These are phyloP conservation scores for Solanum neorickii DNA, from an alignment of 257 asterid species.

Conservation along the genomic window DNA sequence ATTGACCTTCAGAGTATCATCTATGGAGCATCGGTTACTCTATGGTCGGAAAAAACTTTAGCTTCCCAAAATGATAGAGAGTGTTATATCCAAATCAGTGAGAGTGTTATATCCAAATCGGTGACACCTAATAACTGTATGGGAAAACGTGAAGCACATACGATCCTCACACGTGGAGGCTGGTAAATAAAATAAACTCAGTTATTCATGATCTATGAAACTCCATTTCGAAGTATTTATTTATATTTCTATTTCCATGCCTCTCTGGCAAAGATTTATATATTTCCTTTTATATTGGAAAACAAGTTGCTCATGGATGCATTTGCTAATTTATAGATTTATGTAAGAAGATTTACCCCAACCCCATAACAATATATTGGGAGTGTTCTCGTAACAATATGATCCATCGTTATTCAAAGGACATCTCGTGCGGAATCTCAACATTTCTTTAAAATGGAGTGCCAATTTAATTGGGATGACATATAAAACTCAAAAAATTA, in stretches of 20 bases:
- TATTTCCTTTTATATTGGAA: too few species aligned
- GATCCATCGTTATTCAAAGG: background rate
- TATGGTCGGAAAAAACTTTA: conserved; percentile 36
- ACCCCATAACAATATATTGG: background rate
- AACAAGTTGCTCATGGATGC: too few species aligned
- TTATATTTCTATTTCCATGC: too few species aligned
- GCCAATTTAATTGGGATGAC: too few species aligned
- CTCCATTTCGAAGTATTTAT: background rate
- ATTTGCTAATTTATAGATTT: too few species aligned
- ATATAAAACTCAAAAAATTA: too few species aligned
- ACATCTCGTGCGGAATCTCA: background rate
- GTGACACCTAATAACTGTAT: conserved; percentile 39
- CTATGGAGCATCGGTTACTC: too few species aligned
- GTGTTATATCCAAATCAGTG: conserved; percentile 13
- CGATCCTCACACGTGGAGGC: too few species aligned
- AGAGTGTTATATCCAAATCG: conserved; percentile 12
- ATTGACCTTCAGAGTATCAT: too few species aligned
- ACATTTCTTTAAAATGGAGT: too few species aligned
- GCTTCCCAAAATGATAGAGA: conserved; percentile 46
- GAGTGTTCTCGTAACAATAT: background rate
- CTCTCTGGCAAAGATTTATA: too few species aligned
- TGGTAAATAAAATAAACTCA: too few species aligned
- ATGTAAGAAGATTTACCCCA: background rate
- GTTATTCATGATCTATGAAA: conserved; percentile 11
- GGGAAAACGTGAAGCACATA: conserved; percentile 66